phyloP scores from a whole-genome alignment of 352 stramenopile genomes.

The Pythium aquatile region DNA sequence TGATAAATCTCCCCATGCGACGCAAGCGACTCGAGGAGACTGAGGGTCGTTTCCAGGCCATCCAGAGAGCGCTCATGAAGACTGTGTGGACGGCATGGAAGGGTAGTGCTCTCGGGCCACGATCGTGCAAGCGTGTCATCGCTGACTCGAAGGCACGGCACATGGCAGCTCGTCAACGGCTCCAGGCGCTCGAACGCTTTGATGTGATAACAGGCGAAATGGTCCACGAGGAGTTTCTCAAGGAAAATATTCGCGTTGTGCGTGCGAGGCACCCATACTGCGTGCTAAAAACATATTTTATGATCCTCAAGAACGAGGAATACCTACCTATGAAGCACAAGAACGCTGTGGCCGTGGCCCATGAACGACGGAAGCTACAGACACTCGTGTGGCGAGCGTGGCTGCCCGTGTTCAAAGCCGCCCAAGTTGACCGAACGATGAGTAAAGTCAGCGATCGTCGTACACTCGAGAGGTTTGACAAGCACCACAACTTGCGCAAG shows the following conservation, averaged over 20 bases:
- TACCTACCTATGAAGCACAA: constrained; percentile 51
- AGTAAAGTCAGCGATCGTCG: constrained; percentile 44
- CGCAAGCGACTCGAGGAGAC: constrained; percentile 53
- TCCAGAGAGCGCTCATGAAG: constrained; percentile 39
- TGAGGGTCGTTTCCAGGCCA: constrained; percentile 43
- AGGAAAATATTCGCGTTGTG: constrained; percentile 69
- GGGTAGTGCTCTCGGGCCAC: constrained; percentile 44
- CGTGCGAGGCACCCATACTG: constrained; percentile 32
- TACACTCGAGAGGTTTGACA: constrained; percentile 65
- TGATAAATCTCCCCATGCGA: constrained; percentile 66
- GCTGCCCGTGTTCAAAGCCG: constrained; percentile 45
- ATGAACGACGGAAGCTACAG: constrained; percentile 39
- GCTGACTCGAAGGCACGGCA: constrained; percentile 46
- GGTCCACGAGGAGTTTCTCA: constrained; percentile 77
- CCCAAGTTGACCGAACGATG: constrained; percentile 62
- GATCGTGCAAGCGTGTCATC: constrained; percentile 52
- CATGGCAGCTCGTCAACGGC: constrained; percentile 41
- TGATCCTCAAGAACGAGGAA: constrained; percentile 38
- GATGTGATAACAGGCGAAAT: constrained; percentile 73
- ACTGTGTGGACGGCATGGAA: constrained; percentile 57
- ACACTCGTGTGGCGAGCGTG: constrained; percentile 35
- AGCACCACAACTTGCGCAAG: constrained; percentile 65
- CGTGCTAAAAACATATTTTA: constrained; percentile 53
- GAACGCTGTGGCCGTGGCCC: constrained; percentile 27
- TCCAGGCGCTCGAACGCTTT: constrained; percentile 63